Percentiles rank a stretch among this genome's conserved stretches.
phyloP scores from a whole-genome alignment of 2,329 filamentous ascomycete species.

The Exophiala lecanii-corni region DNA sequence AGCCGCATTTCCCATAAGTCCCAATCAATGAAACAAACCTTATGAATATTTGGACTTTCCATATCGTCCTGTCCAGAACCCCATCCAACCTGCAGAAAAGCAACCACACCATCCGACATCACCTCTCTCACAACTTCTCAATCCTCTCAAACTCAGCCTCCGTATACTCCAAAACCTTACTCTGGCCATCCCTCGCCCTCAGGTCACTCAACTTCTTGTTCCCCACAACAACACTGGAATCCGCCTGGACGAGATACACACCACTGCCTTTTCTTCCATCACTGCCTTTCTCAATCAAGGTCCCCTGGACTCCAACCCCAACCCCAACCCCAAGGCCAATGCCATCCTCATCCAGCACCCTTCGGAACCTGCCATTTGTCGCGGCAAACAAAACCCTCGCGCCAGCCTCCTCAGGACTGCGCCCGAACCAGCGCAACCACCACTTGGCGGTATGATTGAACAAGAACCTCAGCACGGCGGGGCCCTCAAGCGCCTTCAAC shows the following conservation, averaged over 20 bases:
- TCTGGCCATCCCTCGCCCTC: conserved; percentile 28
- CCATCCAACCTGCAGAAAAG: no score
- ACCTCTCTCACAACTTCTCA: no score
- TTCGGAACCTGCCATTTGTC: conserved; percentile 35
- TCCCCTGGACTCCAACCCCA: conserved; percentile 18
- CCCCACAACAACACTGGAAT: conserved; percentile 26
- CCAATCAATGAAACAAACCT: no score
- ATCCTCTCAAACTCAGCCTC: conserved; percentile 20
- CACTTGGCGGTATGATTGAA: conserved; percentile 7
- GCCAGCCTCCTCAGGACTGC: conserved; percentile 36
- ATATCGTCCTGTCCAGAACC: no score
- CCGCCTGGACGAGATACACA: conserved; percentile 30
- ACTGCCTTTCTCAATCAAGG: conserved; percentile 25
- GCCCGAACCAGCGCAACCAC: conserved; percentile 17
- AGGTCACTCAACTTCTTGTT: conserved; percentile 28
- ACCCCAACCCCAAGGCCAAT: no score
- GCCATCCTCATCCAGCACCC: conserved; percentile 4
- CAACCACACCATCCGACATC: no score
- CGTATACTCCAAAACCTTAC: conserved; percentile 33
- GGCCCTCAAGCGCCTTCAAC: conserved; percentile 25
- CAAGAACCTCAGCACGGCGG: conserved; percentile 23
- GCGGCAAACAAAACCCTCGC: conserved; percentile 43
- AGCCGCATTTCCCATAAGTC: no score
- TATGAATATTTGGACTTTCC: no score
- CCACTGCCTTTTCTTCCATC: conserved; percentile 25